These are phyloP conservation scores for Gloeophyllum trabeum DNA, from an alignment of 768 basidiomycete genomes.

Conservation along the genomic window DNA sequence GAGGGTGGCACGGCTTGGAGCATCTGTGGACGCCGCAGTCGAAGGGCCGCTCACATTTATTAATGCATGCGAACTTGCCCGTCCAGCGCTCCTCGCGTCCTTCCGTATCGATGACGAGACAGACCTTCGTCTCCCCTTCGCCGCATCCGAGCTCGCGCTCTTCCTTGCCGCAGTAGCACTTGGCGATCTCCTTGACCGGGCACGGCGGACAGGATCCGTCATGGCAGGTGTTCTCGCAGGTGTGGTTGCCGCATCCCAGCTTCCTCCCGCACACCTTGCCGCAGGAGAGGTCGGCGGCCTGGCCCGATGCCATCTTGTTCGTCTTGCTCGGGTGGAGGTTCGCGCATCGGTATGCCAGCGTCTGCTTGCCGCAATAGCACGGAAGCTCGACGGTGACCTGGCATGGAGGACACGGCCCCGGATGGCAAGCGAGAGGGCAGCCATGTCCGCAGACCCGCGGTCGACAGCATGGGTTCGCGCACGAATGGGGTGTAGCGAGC, in stretches of 20 bases:
- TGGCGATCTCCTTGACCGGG: slow-evolving; percentile 33
- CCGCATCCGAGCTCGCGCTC: slow-evolving; percentile 55
- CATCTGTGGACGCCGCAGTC: slow-evolving; percentile 76
- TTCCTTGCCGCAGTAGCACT: slow-evolving; percentile 78
- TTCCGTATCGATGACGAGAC: slow-evolving; percentile 23
- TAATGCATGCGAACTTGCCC: slow-evolving; percentile 54
- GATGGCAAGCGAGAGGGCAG: slow-evolving; percentile 82
- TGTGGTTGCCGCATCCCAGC: slow-evolving; percentile 66
- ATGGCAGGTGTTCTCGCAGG: slow-evolving; percentile 64
- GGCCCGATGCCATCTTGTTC: slow-evolving; percentile 5
- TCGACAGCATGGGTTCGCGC: slow-evolving; percentile 59
- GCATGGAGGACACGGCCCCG: slow-evolving; percentile 95
- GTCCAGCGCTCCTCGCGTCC: slow-evolving; percentile 51
- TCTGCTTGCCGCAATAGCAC: slow-evolving; percentile 67
- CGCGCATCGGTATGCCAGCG: slow-evolving; percentile 50
- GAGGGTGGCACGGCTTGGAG: slow-evolving; percentile 66
- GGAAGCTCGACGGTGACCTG: slow-evolving; percentile 62
- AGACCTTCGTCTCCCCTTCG: slow-evolving; percentile 33
- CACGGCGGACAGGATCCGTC: slow-evolving; percentile 65
- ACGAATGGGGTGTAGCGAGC: slow-evolving; percentile 68
- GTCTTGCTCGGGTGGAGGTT: slow-evolving; percentile 17
- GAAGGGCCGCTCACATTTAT: slow-evolving; percentile 53
- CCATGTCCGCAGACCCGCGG: slow-evolving; percentile 62
- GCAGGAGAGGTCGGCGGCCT: slow-evolving; percentile 22
- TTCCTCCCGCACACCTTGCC: slow-evolving; percentile 23